Percentiles rank a stretch among this genome's conserved stretches.
Evolutionary conservation across 2,329 filamentous ascomycete species (phyloP).

Genomic region (Paecilomyces sp.): DNA sequence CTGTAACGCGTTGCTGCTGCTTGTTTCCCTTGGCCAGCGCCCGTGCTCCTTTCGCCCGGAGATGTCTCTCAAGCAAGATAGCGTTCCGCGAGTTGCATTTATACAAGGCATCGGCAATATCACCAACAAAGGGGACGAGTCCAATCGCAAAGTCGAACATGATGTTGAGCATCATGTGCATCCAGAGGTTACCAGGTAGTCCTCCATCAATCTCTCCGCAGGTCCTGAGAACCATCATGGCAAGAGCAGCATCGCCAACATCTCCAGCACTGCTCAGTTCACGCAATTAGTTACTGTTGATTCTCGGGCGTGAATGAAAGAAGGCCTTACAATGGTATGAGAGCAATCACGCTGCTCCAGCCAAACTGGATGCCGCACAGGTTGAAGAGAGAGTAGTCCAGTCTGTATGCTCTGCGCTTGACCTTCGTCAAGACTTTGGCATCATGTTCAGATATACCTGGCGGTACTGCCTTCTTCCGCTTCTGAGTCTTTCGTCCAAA

Average conservation of each 20-base stretch:
- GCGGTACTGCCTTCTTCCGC: constrained; percentile 74
- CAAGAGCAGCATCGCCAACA: constrained; percentile 63
- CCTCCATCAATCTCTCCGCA: constrained; percentile 71
- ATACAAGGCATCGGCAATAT: constrained; percentile 40
- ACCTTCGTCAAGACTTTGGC: constrained; percentile 75
- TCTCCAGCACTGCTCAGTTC: constrained; percentile 61
- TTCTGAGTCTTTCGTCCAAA: constrained; percentile 69
- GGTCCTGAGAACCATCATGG: constrained; percentile 65
- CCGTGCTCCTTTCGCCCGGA: constrained; percentile 34
- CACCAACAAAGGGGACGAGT: constrained; percentile 45
- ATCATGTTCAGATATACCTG: constrained; percentile 77
- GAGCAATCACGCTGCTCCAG: constrained; percentile 77
- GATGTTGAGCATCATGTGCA: constrained; percentile 77
- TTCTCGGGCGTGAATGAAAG: background rate
- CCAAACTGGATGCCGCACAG: constrained; percentile 78
- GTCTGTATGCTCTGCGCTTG: constrained; percentile 73
- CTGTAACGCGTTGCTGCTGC: constrained; percentile 17
- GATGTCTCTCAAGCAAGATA: constrained; percentile 36
- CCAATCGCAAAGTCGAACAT: constrained; percentile 43
- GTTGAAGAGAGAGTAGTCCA: constrained; percentile 80
- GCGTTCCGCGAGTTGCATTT: constrained; percentile 44
- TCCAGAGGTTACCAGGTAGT: constrained; percentile 50
- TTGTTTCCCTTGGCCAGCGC: constrained; percentile 15
- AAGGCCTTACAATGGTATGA: constrained; percentile 69
- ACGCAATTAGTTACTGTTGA: background rate